Conservation (phyloP, 176 grass and related monocot genomes). For the Canna indica region DNA sequence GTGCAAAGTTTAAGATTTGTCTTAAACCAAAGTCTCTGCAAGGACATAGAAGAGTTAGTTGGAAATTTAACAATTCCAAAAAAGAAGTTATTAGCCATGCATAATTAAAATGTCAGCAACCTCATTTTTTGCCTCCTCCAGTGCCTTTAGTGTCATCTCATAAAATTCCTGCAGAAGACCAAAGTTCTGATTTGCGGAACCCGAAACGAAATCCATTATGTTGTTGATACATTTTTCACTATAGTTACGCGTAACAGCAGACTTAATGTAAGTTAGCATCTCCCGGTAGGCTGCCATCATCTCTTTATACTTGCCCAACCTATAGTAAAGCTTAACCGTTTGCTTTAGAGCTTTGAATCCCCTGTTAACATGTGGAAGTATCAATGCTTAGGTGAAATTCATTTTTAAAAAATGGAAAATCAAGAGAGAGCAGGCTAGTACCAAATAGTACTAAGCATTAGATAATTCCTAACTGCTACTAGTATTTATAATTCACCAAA, state of each 20-base stretch:
- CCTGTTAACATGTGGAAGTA: conserved; percentile 34
- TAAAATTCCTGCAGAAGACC: conserved; percentile 94
- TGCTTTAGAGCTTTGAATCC: conserved; percentile 97
- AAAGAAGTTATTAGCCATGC: neutral
- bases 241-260: conserved; percentile 94
- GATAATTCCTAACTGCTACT: too few species aligned
- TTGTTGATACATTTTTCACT: conserved; percentile 99
- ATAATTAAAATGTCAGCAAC: conserved; percentile 19
- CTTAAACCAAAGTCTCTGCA: conserved; percentile 98
- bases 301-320: conserved; percentile 79
- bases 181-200: conserved; percentile 93
- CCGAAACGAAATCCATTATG: conserved; percentile 99
- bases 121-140: conserved; percentile 99
- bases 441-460: neutral
- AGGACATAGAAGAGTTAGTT: conserved; percentile 8
- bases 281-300: conserved; percentile 98
- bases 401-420: conserved; percentile 4
- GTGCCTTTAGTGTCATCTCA: conserved; percentile 83
- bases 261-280: conserved; percentile 97
- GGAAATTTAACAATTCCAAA: conserved; percentile 9
- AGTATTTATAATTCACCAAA: neutral
- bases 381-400: conserved; percentile 1
- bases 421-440: neutral
- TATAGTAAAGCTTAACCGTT: conserved; percentile 97
- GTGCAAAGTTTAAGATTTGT: conserved; percentile 98